Evolutionary conservation across 106 monocot species (phyloP), one percentile per base, ranked within the genome.

Genomic region (Dioscorea dumetorum): DNA sequence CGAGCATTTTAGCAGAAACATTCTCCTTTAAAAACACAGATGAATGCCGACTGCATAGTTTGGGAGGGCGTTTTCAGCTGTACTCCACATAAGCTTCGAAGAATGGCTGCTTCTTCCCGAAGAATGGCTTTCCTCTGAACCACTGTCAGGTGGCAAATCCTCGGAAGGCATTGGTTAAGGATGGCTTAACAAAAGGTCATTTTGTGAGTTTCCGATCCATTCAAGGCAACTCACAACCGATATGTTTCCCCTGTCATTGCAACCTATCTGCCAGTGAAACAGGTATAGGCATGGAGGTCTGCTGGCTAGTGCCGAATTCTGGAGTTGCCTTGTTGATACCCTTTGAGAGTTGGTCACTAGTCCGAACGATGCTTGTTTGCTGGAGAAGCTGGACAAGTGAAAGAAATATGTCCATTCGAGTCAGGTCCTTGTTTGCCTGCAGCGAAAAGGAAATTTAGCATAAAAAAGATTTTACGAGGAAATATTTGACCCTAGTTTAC

Each of bases 361-460:
- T 64, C 24, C 64, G 72, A 70, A 35, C 75, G 20, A 19, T 34
- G 50, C 73, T 72, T 77, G 80, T 90, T 69, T 90, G 84, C 52
- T 90, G 85, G 13, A 93, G 72, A 74, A 99, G 82, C 53, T 93
- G 84, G 65, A 99, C 83, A 14, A 99, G 81, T 22, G 92, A 87
- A 4, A 93, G 70, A 76, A 99, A 99, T 83, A 99, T 90, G 63
- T 99, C 93, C 97, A 99, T 87, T 66, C 97, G 84, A 2, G 89
- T 93, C 20, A 87, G 79, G 5, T 88, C 79, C 50, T 72, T 79
- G 74, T 84, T 82, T 49, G 93, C 93, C 93, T 99, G 79, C 70
- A 77, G 33, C 22, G 0, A 34, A 32, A 50, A 12, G 31, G 62
- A 13, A 13, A 22, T 57, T 34, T 50, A 33, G 13, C 11, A 17